phyloP scores from a whole-genome alignment of 371 early-diverging fungal species.

The Circinella umbellata region DNA sequence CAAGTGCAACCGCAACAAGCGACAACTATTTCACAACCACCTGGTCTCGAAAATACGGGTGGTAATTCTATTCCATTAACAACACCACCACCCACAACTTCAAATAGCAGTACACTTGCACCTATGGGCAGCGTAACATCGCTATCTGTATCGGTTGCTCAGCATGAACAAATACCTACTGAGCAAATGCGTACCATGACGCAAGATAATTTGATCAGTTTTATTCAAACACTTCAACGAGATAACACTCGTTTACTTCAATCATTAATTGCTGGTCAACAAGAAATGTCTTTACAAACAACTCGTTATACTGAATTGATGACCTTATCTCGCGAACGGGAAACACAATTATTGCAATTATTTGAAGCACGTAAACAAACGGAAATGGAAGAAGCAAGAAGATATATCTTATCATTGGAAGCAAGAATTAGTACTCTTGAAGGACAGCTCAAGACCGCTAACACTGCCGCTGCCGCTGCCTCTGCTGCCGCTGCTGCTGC shows the following conservation, averaged over 20 bases:
- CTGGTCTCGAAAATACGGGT: not conserved
- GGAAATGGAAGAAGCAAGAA: constrained; percentile 52
- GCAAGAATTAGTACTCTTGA: constrained; percentile 24
- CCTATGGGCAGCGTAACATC: too few relatives aligned
- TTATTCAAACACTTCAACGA: constrained; percentile 23
- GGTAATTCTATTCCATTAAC: not conserved
- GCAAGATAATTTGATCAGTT: constrained; percentile 26
- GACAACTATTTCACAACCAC: not conserved
- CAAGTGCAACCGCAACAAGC: not conserved
- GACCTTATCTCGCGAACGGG: constrained; percentile 16
- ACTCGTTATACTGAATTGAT: constrained; percentile 18
- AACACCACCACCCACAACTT: not conserved
- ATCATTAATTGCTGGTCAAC: constrained; percentile 17
- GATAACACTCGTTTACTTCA: constrained; percentile 17
- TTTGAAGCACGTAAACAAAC: constrained; percentile 50
- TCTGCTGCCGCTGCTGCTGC: constrained; percentile 1
- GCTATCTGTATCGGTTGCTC: not conserved
- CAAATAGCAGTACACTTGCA: too few relatives aligned
- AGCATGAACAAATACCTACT: constrained; percentile 4
- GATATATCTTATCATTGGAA: constrained; percentile 53
- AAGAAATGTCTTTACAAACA: constrained; percentile 21
- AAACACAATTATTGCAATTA: constrained; percentile 18
- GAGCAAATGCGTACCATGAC: constrained; percentile 19
- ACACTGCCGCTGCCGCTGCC: not conserved
- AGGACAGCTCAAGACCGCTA: constrained; percentile 15